phyloP scores from a whole-genome alignment of 805 yeast genomes.

The Candida sphagnicola region DNA sequence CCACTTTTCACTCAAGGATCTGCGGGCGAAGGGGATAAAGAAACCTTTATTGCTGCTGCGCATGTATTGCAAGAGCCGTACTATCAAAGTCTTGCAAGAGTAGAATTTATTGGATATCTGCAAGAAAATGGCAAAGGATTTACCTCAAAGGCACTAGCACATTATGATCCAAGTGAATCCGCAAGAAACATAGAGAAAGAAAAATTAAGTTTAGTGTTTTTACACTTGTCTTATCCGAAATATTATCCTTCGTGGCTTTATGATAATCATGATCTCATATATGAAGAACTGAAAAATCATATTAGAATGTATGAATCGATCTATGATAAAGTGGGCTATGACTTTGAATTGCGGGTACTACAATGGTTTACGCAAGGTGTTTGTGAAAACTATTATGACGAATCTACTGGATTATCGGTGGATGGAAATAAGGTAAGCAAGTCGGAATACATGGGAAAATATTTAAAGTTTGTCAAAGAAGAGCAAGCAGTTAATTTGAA shows the following conservation, averaged over 20 bases:
- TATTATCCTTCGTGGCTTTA: constrained; percentile 29
- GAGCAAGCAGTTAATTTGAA: constrained; percentile 20
- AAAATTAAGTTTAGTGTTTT: constrained; percentile 31
- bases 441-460: constrained; percentile 31
- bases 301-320: constrained; percentile 37
- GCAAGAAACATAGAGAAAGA: constrained; percentile 8
- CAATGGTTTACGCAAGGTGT: constrained; percentile 36
- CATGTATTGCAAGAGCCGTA: constrained; percentile 44
- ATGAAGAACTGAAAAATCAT: constrained; percentile 27
- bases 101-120: constrained; percentile 35
- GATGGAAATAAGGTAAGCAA: constrained; percentile 17
- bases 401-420: constrained; percentile 18
- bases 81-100: constrained; percentile 49
- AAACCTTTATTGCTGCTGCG: constrained; percentile 71
- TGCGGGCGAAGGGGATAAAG: constrained; percentile 81
- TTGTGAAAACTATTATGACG: constrained; percentile 32
- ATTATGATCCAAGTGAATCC: constrained; percentile 37
- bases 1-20: constrained; percentile 67
- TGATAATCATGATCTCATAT: constrained; percentile 33
- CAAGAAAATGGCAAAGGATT: constrained; percentile 21
- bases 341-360: constrained; percentile 37
- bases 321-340: constrained; percentile 37
- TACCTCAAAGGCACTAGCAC: constrained; percentile 34
- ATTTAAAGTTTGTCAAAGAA: constrained; percentile 21
- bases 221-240: constrained; percentile 62